Evolutionary conservation across 495 filamentous ascomycete genomes (phyloP), one percentile per base, ranked within the genome.

Genomic region (Lindgomyces ingoldianus): DNA sequence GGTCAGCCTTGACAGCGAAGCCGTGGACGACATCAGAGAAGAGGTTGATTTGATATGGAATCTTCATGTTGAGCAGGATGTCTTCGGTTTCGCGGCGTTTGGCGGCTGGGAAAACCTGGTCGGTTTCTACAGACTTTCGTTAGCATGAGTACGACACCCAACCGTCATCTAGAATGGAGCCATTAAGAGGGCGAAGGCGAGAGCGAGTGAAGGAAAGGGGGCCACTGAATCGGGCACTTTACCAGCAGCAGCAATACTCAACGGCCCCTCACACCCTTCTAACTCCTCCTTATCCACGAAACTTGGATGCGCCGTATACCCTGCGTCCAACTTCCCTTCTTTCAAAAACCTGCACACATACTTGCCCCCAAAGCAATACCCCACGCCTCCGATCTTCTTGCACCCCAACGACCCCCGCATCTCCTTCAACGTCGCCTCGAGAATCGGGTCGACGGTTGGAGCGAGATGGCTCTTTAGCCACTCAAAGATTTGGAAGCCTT

Each of bases 41-140:
- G 47, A 96, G 76, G 74, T 84, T 91, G 73, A 96, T 89, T 77
- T 96, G 90, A 76, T 89, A 96, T 0, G 86, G 85, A 50, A 85
- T 75, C 25, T 80, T 81, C 22, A 78, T 80, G 74, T 89, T 82
- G 67, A 81, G 79, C 55, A 90, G 75, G 50, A 83, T 84, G 2
- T 79, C 81, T 70, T 87, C 80, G 16, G 83, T 83, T 70, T 84
- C 80, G 65, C 83, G 81, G 45, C 92, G 88, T 74, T 88, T 87
- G 69, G 88, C 83, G 25, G 81, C 76, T 1, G 91, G 84, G 83
- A 96, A 96, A 76, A 93, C 91, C 8, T 60, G 3, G 73, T 96
- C 92, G 41, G 83, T 88, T 78, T 93, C 90, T 82, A 29, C 30
- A 55, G 3, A 19, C 51, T 3, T 22, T 39, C 14, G 33, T 55